Conservation (phyloP, 202 grass and related monocot species). For the Schoenoplectus triqueter region DNA sequence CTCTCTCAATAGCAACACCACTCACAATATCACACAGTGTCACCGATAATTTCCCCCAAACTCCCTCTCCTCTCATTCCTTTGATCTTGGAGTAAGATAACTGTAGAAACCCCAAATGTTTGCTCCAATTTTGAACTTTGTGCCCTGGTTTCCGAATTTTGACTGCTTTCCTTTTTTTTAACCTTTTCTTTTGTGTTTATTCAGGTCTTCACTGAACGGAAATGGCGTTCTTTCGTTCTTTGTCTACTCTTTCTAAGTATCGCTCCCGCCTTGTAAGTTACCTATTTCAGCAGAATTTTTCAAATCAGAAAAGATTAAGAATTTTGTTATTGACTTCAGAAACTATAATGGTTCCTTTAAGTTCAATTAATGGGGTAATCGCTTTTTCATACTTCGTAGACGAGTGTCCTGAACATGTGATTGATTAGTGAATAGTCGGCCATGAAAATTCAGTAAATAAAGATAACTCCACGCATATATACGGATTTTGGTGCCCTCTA, state of each 20-base stretch:
- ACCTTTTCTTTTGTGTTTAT: background rate
- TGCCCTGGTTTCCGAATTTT: no score
- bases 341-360: no score
- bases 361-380: no score
- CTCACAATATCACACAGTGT: no score
- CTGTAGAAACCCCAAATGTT: background rate
- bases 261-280: conserved; percentile 86
- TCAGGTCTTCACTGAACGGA: conserved; percentile 21
- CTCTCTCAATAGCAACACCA: no score
- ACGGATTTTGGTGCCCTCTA: background rate
- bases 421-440: background rate
- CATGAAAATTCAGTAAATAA: background rate
- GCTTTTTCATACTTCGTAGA: no score
- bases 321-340: background rate
- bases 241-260: conserved; percentile 67
- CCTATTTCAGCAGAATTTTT: background rate
- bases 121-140: background rate
- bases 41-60: no score
- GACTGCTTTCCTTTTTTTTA: background rate
- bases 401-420: no score
- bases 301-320: background rate
- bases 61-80: no score
- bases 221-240: conserved; percentile 91
- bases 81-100: background rate
- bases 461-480: background rate